Base-by-base conservation (phyloP, 2,329 filamentous ascomycete species). In the Neopestalotiopsis sp. region DNA sequence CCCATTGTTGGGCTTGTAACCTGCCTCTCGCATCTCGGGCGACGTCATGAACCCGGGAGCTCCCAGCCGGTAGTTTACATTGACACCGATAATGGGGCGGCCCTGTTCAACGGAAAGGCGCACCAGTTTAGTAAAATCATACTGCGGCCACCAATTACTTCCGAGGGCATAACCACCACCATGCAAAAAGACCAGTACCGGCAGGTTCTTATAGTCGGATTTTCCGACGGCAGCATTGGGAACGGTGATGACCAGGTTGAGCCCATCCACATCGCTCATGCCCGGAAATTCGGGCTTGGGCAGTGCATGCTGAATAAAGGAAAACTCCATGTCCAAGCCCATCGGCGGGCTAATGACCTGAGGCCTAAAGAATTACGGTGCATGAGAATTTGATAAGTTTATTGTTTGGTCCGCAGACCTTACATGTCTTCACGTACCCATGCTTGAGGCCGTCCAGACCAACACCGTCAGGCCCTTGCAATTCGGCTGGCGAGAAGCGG, bases 61-160 rank as follows among this genome's bases (percentile, higher is more conserved):
- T 7, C 62, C 62, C 20, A 65, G 20, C 4, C 62, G 62, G 24
- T 63, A 63, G 13, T 42, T 63, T n/a, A 34, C n/a, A 12, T 63
- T 40, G 60, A 63, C 60, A 2, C 60, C 60, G 17, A 63, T 24
- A 63, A 63, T 10, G 10, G 60, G 60, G 17, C 34, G 6, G 0
- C 38, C 20, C 2, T 42, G 30, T 14, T 63, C 13, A 12, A 12
- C 32, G n/a, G 32, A 9, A 6, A 42, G 60, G 32, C 32, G 24
- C 14, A 63, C 38, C 24, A 63, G 7, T 40, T 32, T 38, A 9
- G 60, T 12, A 6, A 63, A 42, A 28, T 63, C 60, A 63, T 63
- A 63, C n/a, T 63, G 60, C 4, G 60, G 60, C 60, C 34, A 63
- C 7, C 6, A 63, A 24, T 63, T 63, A n/a, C 24, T 14, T 12